Conservation (phyloP, 345 rosid genomes). For the Diplotaxis tenuifolia region DNA sequence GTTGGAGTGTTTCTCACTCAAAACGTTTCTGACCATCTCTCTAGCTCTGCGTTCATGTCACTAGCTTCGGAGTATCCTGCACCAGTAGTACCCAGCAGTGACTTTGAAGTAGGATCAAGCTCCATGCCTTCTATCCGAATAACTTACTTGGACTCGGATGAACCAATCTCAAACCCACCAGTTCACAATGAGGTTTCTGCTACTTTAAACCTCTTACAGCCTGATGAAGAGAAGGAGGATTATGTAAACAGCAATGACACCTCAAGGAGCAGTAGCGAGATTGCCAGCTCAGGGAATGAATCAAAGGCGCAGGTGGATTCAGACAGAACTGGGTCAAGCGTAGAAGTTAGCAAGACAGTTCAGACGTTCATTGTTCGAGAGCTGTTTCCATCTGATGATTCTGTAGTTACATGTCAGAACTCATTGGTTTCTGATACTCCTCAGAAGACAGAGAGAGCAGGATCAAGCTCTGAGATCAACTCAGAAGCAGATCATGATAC, state of each 20-base stretch:
- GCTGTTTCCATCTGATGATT: conserved; percentile 53
- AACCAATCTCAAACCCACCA: conserved; percentile 41
- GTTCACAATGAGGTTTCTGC: conserved; percentile 48
- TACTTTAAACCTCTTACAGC: conserved; percentile 37
- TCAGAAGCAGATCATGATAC: conserved; percentile 39
- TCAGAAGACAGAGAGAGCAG: conserved; percentile 52
- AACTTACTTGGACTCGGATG: conserved; percentile 51
- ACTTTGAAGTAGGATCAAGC: conserved; percentile 43
- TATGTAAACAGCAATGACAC: conserved; percentile 46
- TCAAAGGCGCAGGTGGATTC: conserved; percentile 34
- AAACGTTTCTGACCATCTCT: conserved; percentile 91
- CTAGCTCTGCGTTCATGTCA: conserved; percentile 94
- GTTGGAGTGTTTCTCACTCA: conserved; percentile 97
- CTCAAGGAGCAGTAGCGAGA: conserved; percentile 42
- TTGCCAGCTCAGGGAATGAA: conserved; percentile 40
- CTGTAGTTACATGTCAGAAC: conserved; percentile 52
- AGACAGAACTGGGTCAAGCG: conserved; percentile 33
- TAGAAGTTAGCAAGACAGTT: conserved; percentile 27
- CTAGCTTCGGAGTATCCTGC: conserved; percentile 70
- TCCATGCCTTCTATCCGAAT: conserved; percentile 42
- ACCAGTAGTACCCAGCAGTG: conserved; percentile 33
- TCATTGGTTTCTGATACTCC: conserved; percentile 41
- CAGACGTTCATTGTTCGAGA: conserved; percentile 23
- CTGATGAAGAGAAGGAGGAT: conserved; percentile 50
- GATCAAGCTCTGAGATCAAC: conserved; percentile 48